phyloP scores from a whole-genome alignment of 169 alveolate species.

The Cryptosporidium parvum region DNA sequence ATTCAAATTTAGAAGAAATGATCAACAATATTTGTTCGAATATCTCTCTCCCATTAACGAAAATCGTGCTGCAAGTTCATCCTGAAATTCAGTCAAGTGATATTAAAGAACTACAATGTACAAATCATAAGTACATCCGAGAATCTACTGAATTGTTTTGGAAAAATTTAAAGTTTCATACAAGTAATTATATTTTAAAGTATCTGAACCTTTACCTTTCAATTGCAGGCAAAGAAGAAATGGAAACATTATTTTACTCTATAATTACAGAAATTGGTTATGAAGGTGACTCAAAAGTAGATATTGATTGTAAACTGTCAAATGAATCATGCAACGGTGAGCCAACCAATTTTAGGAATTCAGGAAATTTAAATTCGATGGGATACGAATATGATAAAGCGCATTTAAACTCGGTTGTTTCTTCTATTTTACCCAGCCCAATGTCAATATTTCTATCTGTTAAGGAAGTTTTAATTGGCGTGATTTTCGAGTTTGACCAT shows the following conservation, averaged over 20 bases:
- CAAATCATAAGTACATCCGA: slow-evolving; percentile 15
- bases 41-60: slow-evolving; percentile 62
- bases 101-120: slow-evolving; percentile 35
- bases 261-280: not conserved
- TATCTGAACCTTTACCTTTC: slow-evolving; percentile 50
- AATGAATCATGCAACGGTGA: not conserved
- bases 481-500: slow-evolving; percentile 58
- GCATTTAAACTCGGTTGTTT: not conserved
- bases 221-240: slow-evolving; percentile 41
- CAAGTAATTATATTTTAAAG: slow-evolving; percentile 33
- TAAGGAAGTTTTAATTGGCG: slow-evolving; percentile 33
- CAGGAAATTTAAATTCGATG: not conserved
- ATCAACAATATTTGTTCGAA: slow-evolving; percentile 48
- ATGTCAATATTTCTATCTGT: slow-evolving; percentile 24
- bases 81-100: slow-evolving; percentile 65
- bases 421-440: slow-evolving; percentile 49
- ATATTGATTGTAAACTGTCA: not conserved
- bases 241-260: slow-evolving; percentile 51
- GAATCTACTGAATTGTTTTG: slow-evolving; percentile 48
- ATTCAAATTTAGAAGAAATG: slow-evolving; percentile 37
- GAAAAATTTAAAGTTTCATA: slow-evolving; percentile 39
- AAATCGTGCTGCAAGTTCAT: slow-evolving; percentile 62
- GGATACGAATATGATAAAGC: slow-evolving; percentile 29
- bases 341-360: not conserved
- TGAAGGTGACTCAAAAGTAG: not conserved